Percentiles rank a stretch among this genome's conserved stretches.
phyloP scores from a whole-genome alignment of 2,329 filamentous ascomycete species.

The Trichoderma pleuroti region DNA sequence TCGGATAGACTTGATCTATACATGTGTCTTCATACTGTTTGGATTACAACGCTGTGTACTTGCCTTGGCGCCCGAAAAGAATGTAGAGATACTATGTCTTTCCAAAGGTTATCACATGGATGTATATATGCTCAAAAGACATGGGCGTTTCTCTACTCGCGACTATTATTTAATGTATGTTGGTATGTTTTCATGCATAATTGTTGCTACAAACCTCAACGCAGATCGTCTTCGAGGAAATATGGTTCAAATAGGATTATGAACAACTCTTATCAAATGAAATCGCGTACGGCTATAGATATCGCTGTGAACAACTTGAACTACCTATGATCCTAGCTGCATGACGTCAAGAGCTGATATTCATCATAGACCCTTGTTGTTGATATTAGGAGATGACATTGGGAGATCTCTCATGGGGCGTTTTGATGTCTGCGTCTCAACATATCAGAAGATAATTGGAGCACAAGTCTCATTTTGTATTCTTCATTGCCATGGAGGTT shows the following conservation, averaged over 20 bases:
- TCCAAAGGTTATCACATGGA: background rate
- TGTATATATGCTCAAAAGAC: too few relatives aligned
- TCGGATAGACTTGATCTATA: background rate
- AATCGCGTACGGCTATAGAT: background rate
- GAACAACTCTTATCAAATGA: background rate
- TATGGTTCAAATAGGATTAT: background rate
- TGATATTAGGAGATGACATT: background rate
- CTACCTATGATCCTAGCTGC: background rate
- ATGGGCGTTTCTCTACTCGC: too few relatives aligned
- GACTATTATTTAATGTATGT: too few relatives aligned
- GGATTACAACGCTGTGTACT: background rate
- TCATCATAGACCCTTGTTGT: background rate
- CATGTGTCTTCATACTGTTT: background rate
- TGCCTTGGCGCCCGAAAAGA: accelerated
- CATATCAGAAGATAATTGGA: background rate
- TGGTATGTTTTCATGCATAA: background rate
- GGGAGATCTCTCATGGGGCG: background rate
- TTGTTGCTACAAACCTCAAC: background rate
- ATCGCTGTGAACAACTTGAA: background rate
- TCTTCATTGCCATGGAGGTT: background rate
- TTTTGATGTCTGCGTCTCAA: background rate
- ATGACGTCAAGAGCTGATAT: background rate
- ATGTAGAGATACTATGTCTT: background rate
- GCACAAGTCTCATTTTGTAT: background rate
- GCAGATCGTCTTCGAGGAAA: background rate